phyloP scores from a whole-genome alignment of 305 asterid species.

The Ajuga reptans region DNA sequence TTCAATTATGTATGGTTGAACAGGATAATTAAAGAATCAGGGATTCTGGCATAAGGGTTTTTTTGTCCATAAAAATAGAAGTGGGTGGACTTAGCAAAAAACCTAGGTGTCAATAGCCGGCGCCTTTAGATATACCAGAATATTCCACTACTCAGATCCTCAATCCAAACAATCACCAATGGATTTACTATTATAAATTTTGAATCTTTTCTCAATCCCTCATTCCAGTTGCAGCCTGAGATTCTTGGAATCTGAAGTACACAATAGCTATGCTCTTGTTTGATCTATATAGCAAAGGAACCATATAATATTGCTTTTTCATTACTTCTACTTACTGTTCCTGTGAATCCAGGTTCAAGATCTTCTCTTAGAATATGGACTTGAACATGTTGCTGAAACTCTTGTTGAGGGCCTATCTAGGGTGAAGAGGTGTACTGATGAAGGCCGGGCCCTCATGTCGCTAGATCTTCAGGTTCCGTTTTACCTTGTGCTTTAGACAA shows the following conservation, averaged over 20 bases:
- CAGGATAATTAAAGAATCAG: too few species aligned
- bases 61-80: too few species aligned
- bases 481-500: constrained; percentile 7
- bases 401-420: constrained; percentile 87
- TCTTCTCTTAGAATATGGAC: constrained; percentile 78
- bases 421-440: constrained; percentile 91
- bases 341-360: constrained; percentile 62
- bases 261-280: not conserved
- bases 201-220: not conserved
- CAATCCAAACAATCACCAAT: not conserved
- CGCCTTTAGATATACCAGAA: too few species aligned
- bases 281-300: not conserved
- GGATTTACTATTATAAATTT: not conserved
- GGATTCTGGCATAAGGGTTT: too few species aligned
- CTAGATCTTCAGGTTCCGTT: constrained; percentile 85
- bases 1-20: too few species aligned
- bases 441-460: constrained; percentile 97
- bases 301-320: not conserved
- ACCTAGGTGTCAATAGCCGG: too few species aligned
- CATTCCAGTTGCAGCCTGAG: not conserved
- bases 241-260: not conserved
- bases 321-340: constrained; percentile 14
- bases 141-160: not conserved
- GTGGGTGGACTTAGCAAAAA: too few species aligned
- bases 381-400: constrained; percentile 81